Evolutionary conservation across 1,139 yeast species (phyloP).

Genomic region (Ogataea hybrid): DNA sequence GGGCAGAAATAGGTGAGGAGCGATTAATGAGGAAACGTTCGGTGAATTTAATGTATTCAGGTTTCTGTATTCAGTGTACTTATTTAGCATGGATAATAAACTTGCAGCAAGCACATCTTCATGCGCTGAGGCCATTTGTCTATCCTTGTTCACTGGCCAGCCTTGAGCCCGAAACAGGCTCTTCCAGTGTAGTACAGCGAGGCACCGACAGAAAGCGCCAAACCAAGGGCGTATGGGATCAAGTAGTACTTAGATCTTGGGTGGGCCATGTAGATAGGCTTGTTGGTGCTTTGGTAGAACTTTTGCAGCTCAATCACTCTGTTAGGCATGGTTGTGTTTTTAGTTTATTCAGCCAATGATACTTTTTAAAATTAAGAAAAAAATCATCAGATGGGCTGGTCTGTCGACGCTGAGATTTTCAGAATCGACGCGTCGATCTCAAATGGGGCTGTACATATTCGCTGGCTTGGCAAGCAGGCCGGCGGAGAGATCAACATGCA

Average conservation of each 20-base stretch:
- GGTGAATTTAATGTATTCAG: neutral
- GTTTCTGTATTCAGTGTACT: constrained; percentile 4
- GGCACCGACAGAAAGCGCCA: constrained; percentile 67
- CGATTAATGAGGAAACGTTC: neutral
- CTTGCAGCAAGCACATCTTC: no score
- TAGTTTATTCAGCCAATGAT: constrained; percentile 5
- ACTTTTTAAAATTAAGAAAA: constrained; percentile 4
- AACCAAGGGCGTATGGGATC: constrained; percentile 88
- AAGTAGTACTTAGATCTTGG: constrained; percentile 78
- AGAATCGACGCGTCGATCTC: constrained; percentile 5
- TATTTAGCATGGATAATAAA: neutral
- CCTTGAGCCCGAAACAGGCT: constrained; percentile 73
- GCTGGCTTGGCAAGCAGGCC: neutral
- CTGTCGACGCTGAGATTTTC: no score
- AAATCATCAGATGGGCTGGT: neutral
- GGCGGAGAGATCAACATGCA: no score
- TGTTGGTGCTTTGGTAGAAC: constrained; percentile 66
- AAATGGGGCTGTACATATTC: neutral
- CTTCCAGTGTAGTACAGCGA: constrained; percentile 78
- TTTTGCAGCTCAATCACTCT: constrained; percentile 75
- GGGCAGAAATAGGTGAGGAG: neutral
- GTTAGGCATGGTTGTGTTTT: constrained; percentile 32
- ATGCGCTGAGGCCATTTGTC: no score
- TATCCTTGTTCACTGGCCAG: constrained; percentile 27
- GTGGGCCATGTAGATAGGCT: constrained; percentile 72